phyloP scores from a whole-genome alignment of 768 basidiomycete genomes.

The Agaricus blazei region DNA sequence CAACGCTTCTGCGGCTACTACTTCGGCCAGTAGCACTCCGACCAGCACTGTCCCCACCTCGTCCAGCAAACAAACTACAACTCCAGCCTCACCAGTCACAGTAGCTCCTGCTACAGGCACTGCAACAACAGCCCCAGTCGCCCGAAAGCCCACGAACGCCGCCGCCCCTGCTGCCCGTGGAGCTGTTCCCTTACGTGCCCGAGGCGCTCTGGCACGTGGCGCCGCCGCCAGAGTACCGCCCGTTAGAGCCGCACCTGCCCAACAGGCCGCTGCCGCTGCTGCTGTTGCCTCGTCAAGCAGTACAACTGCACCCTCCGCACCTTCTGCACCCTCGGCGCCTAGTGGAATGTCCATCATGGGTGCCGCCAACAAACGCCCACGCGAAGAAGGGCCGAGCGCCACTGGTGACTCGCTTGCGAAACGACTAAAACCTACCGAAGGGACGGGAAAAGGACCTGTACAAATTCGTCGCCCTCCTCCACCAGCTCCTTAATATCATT shows the following conservation, averaged over 20 bases:
- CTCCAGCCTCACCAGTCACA: slow-evolving; percentile 17
- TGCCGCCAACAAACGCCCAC: slow-evolving; percentile 58
- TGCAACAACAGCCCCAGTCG: slow-evolving; percentile 6
- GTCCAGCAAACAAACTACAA: slow-evolving; percentile 11
- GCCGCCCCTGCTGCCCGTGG: slow-evolving; percentile 10
- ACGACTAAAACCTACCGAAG: slow-evolving; percentile 55
- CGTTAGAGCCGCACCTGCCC: slow-evolving; percentile 8
- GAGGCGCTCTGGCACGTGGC: slow-evolving; percentile 10
- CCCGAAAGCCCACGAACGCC: not conserved
- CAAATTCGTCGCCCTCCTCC: slow-evolving; percentile 16
- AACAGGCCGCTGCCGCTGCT: slow-evolving; percentile 12
- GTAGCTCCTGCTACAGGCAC: not conserved
- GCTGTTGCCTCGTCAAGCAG: slow-evolving; percentile 20
- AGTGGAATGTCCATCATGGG: slow-evolving; percentile 56
- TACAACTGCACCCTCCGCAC: slow-evolving; percentile 11
- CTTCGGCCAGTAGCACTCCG: slow-evolving; percentile 12
- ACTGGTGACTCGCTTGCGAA: slow-evolving; percentile 60
- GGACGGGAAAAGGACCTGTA: slow-evolving; percentile 15
- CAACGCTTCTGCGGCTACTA: slow-evolving; percentile 15
- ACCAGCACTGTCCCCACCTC: slow-evolving; percentile 10
- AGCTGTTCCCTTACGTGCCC: slow-evolving; percentile 2
- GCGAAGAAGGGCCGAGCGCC: slow-evolving; percentile 44
- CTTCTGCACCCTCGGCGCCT: slow-evolving; percentile 11
- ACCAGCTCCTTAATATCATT: slow-evolving; percentile 10
- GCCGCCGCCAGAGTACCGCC: slow-evolving; percentile 6